A percentile compares a stretch with the other conserved stretches of the same genome.
These are phyloP conservation scores for Epichloe glyceriae DNA, from an alignment of 2,329 filamentous ascomycete species.

Conservation along the genomic window DNA sequence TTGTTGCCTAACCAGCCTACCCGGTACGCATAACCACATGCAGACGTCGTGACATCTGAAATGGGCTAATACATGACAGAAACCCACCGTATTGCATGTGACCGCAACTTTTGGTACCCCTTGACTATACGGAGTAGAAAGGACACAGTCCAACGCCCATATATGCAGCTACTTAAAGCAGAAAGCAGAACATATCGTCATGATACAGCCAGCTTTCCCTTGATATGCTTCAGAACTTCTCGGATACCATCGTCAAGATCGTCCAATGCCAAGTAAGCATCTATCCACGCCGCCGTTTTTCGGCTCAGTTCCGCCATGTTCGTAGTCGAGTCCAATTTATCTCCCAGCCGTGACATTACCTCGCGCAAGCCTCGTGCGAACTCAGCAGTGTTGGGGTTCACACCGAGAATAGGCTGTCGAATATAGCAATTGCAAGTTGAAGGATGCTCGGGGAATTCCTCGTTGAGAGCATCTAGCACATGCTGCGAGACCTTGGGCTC, in stretches of 20 bases:
- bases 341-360: slow-evolving; percentile 49
- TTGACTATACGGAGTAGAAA: too few relatives aligned
- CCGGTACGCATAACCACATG: background rate
- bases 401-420: slow-evolving; percentile 53
- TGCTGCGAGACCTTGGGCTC: slow-evolving; percentile 57
- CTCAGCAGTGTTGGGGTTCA: slow-evolving; percentile 48
- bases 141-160: background rate
- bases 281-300: slow-evolving; percentile 42
- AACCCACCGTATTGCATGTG: too few relatives aligned
- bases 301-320: slow-evolving; percentile 32
- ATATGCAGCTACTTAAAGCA: background rate
- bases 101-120: too few relatives aligned
- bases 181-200: background rate
- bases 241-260: slow-evolving; percentile 43
- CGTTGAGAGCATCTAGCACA: slow-evolving; percentile 52
- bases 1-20: background rate
- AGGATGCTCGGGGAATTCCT: slow-evolving; percentile 45
- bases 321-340: slow-evolving; percentile 29
- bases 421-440: slow-evolving; percentile 59
- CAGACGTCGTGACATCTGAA: too few relatives aligned
- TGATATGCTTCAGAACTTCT: slow-evolving; percentile 42
- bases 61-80: too few relatives aligned
- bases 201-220: slow-evolving; percentile 16
- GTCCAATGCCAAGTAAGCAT: slow-evolving; percentile 33
- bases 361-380: slow-evolving; percentile 62